Conservation (phyloP, 345 rosid species). For the Firmiana major region DNA sequence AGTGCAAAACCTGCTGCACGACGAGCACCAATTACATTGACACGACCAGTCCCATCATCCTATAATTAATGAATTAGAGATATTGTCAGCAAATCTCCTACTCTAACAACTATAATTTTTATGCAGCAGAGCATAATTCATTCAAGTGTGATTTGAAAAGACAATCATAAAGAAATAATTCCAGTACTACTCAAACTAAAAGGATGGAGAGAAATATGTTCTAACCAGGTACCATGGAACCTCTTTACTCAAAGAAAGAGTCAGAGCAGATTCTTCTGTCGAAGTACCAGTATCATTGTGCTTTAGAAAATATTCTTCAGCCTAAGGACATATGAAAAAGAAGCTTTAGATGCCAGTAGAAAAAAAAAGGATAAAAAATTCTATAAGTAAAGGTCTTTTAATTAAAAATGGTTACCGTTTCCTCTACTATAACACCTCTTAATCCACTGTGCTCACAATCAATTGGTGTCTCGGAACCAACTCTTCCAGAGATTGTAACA, state of each 20-base stretch:
- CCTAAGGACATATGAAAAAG: slow-evolving; percentile 45
- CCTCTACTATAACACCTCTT: slow-evolving; percentile 76
- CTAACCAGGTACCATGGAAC: slow-evolving; percentile 97
- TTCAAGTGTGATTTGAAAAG: background rate
- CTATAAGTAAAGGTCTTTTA: background rate
- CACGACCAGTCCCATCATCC: slow-evolving; percentile 88
- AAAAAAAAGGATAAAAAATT: background rate
- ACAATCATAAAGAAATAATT: slow-evolving; percentile 1
- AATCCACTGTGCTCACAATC: slow-evolving; percentile 72
- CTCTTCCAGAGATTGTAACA: slow-evolving; percentile 71
- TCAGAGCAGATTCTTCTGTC: slow-evolving; percentile 94
- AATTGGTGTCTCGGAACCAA: slow-evolving; percentile 85
- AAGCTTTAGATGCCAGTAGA: background rate
- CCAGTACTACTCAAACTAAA: background rate
- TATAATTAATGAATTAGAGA: slow-evolving; percentile 20
- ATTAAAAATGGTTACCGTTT: slow-evolving; percentile 48
- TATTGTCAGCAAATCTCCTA: background rate
- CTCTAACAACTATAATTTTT: background rate
- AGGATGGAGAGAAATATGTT: background rate
- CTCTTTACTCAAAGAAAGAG: slow-evolving; percentile 91
- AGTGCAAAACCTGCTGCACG: slow-evolving; percentile 64
- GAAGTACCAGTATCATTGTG: slow-evolving; percentile 98
- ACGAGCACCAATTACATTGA: slow-evolving; percentile 67
- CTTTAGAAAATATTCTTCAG: slow-evolving; percentile 86
- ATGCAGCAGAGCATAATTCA: slow-evolving; percentile 5